Percentiles rank a stretch among this genome's conserved stretches.
Conservation (phyloP, 2,329 filamentous ascomycete genomes). For the Lecanicillium sp. region DNA sequence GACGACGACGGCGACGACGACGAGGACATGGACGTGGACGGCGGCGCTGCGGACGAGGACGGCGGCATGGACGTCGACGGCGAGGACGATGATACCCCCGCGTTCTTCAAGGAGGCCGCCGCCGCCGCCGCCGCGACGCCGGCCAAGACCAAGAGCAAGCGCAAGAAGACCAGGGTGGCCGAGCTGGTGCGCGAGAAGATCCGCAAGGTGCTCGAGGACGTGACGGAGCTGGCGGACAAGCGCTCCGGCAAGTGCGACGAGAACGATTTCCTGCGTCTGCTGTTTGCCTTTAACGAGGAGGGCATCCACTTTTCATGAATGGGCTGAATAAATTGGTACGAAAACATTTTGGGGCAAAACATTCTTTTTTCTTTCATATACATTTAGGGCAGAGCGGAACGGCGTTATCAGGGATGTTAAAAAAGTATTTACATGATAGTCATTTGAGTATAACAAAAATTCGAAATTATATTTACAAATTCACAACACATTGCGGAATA, state of each 20-base stretch:
- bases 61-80: constrained; percentile 48
- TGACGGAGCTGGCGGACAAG: constrained; percentile 74
- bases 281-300: constrained; percentile 81
- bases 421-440: not conserved
- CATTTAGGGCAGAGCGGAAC: not conserved
- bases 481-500: too few relatives aligned
- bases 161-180: constrained; percentile 72
- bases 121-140: constrained; percentile 30
- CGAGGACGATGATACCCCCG: constrained; percentile 66
- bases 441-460: not conserved
- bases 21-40: constrained; percentile 33
- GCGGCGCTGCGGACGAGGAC: constrained; percentile 39
- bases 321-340: too few relatives aligned
- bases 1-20: constrained; percentile 35
- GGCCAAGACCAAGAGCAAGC: constrained; percentile 59
- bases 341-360: too few relatives aligned
- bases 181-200: constrained; percentile 85
- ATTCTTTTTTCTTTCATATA: not conserved
- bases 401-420: not conserved
- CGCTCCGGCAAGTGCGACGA: constrained; percentile 84
- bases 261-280: constrained; percentile 78
- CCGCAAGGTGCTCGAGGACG: constrained; percentile 72
- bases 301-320: constrained; percentile 83
- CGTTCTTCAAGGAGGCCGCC: constrained; percentile 70
- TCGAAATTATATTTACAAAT: too few relatives aligned